These are phyloP conservation scores for Huntiella decipiens DNA, from an alignment of 2,329 filamentous ascomycete species.

Conservation along the genomic window DNA sequence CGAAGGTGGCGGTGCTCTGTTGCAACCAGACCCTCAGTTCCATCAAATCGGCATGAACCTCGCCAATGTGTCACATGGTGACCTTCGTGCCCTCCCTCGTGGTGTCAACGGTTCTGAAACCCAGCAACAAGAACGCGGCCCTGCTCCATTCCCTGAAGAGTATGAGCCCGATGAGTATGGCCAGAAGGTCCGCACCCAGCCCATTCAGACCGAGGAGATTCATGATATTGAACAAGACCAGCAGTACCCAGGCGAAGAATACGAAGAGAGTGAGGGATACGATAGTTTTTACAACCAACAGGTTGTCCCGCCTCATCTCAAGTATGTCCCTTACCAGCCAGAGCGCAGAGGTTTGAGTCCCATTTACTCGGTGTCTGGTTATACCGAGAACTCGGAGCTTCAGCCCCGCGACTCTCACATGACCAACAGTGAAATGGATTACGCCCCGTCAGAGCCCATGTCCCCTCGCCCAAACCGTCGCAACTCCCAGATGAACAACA, in stretches of 20 bases:
- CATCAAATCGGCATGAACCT: slow-evolving; percentile 43
- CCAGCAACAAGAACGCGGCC: slow-evolving; percentile 12
- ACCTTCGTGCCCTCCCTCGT: slow-evolving; percentile 34
- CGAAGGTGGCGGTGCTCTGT: slow-evolving; percentile 31
- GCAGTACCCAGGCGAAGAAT: slow-evolving; percentile 6
- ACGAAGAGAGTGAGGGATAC: slow-evolving; percentile 6
- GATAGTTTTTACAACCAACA: slow-evolving; percentile 36
- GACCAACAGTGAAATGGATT: slow-evolving; percentile 25
- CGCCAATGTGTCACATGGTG: slow-evolving; percentile 40
- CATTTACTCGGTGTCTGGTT: slow-evolving; percentile 81
- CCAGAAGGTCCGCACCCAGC: slow-evolving; percentile 20
- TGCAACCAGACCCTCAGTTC: not conserved
- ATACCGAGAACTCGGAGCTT: slow-evolving; percentile 37
- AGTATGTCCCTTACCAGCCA: slow-evolving; percentile 49
- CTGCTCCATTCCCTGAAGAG: slow-evolving; percentile 23
- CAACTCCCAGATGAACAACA: slow-evolving; percentile 35
- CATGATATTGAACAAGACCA: slow-evolving; percentile 24
- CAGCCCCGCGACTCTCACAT: slow-evolving; percentile 37
- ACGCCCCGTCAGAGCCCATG: slow-evolving; percentile 41
- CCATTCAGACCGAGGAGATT: slow-evolving; percentile 18
- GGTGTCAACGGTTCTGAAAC: slow-evolving; percentile 16
- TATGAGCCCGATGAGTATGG: slow-evolving; percentile 29
- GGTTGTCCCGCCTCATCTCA: slow-evolving; percentile 43
- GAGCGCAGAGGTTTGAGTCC: slow-evolving; percentile 62
- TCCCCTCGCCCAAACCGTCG: slow-evolving; percentile 29